A percentile compares a stretch with the other conserved stretches of the same genome.
Evolutionary conservation across 164 flowering plant species (phyloP).

Genomic region (Warburgia ugandensis): DNA sequence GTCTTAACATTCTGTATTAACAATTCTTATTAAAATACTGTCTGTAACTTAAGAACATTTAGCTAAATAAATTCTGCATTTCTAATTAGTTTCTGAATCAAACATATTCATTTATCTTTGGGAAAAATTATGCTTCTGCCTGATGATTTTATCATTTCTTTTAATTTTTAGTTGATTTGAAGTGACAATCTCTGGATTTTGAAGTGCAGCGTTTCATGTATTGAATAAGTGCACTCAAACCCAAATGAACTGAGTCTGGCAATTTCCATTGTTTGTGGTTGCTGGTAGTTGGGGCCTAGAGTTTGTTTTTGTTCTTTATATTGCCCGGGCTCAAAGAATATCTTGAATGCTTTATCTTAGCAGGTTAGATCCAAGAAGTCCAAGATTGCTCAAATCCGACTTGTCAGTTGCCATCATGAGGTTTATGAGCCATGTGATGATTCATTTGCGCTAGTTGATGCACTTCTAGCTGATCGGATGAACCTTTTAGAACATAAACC

Average conservation of each 20-base stretch:
- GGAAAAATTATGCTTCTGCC: not conserved
- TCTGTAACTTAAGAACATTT: not conserved
- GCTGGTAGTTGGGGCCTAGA: not conserved
- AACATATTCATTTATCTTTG: not conserved
- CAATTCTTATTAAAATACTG: not conserved
- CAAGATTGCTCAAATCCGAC: constrained; percentile 64
- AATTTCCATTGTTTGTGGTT: not conserved
- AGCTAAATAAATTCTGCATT: not conserved
- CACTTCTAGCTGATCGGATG: constrained; percentile 66
- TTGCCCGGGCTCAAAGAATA: not conserved
- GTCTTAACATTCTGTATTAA: not conserved
- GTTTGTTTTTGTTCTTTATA: not conserved
- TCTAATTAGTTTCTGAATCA: too few species aligned
- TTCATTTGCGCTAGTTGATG: constrained; percentile 92
- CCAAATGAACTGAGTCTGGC: not conserved
- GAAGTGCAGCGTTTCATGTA: not conserved
- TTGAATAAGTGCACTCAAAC: not conserved
- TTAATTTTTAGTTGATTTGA: not conserved
- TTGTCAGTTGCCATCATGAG: constrained; percentile 75
- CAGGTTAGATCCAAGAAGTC: constrained; percentile 29
- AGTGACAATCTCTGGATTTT: not conserved
- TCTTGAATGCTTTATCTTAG: not conserved
- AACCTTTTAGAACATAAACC: constrained; percentile 61
- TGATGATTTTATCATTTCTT: not conserved
- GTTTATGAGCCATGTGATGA: constrained; percentile 97